Percentiles rank a stretch among this genome's conserved stretches.
Evolutionary conservation across 129 eudicot genomes (phyloP).

Genomic region (Pittosporum tobira): DNA sequence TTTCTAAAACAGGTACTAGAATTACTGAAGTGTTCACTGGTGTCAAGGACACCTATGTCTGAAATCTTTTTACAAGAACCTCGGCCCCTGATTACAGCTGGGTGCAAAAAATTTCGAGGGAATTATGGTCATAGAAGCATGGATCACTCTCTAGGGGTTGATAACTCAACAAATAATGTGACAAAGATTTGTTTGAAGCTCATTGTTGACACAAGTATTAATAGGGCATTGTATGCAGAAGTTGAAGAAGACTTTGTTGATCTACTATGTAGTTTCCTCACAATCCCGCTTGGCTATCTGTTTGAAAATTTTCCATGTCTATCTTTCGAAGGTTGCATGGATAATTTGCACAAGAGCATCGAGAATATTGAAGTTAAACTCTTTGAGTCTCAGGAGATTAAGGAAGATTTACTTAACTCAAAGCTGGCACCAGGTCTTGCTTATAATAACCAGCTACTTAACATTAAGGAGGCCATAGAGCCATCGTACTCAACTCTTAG

Average conservation of each 20-base stretch:
- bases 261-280: background rate
- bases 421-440: constrained; percentile 7
- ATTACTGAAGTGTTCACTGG: constrained; percentile 22
- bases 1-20: constrained; percentile 13
- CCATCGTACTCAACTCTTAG: too few species aligned
- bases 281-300: constrained; percentile 1
- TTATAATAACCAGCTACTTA: background rate
- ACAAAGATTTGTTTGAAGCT: background rate
- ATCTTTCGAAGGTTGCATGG: constrained; percentile 3
- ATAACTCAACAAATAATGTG: background rate
- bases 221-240: constrained; percentile 2
- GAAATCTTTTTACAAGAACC: constrained; percentile 8
- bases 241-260: constrained; percentile 1
- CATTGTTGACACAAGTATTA: background rate
- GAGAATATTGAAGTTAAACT: background rate
- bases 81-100: background rate
- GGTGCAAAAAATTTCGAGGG: background rate
- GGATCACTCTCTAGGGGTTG: background rate
- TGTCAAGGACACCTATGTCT: constrained; percentile 19
- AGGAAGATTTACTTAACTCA: constrained; percentile 1
- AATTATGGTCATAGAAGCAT: background rate
- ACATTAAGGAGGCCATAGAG: background rate
- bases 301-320: background rate
- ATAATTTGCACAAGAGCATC: background rate
- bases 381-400: background rate